These are phyloP conservation scores for Raphidocelis subcapitata DNA, from an alignment of 139 green algal genomes.

Conservation along the genomic window DNA sequence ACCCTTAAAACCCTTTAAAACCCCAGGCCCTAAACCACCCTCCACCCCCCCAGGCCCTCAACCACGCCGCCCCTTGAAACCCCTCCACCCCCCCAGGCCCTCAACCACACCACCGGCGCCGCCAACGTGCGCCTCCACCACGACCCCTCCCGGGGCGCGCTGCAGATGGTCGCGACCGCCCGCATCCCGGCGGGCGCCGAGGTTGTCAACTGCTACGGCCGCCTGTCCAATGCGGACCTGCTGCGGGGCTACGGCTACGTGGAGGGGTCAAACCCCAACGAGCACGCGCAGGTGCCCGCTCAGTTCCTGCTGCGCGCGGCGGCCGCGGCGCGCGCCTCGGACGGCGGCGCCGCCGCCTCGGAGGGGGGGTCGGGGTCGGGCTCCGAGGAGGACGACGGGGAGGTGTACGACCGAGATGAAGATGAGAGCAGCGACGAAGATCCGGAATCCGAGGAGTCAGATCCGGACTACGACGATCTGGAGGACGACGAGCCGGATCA, in stretches of 20 bases:
- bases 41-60: no score
- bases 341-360: not conserved
- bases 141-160: slow-evolving; percentile 23
- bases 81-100: slow-evolving; percentile 2
- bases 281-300: slow-evolving; percentile 36
- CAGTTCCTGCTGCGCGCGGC: slow-evolving; percentile 22
- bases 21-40: no score
- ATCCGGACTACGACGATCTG: slow-evolving; percentile 24
- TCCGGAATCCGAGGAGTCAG: slow-evolving; percentile 4
- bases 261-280: slow-evolving; percentile 33
- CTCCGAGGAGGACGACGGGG: not conserved
- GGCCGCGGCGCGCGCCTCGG: not conserved
- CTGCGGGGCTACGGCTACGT: slow-evolving; percentile 62
- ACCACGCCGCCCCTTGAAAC: no score
- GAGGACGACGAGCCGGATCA: slow-evolving; percentile 19
- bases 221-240: slow-evolving; percentile 62
- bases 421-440: not conserved
- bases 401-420: not conserved
- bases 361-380: not conserved
- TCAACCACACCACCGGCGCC: slow-evolving; percentile 67
- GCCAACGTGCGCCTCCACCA: slow-evolving; percentile 66
- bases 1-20: no score
- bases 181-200: slow-evolving; percentile 56
- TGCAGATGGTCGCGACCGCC: slow-evolving; percentile 73
- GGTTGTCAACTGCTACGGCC: slow-evolving; percentile 73